Evolutionary conservation across 2,329 filamentous ascomycete species (phyloP).

Genomic region (Cordyceps pruinosa): DNA sequence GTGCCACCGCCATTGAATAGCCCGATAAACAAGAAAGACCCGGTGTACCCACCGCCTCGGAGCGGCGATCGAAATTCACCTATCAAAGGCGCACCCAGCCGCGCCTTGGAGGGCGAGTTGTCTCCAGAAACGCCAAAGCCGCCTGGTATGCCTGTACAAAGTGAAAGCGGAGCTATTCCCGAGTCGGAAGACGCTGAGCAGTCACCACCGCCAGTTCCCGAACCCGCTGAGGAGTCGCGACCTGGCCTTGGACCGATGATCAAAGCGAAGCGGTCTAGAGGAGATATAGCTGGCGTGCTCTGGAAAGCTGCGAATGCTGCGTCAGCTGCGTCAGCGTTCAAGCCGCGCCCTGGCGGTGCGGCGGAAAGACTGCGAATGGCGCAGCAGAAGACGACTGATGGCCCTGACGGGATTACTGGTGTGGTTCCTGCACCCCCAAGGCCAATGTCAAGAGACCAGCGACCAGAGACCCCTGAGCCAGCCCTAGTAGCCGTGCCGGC

Average conservation of each 20-base stretch:
- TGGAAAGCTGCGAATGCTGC: constrained; percentile 69
- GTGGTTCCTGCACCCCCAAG: constrained; percentile 74
- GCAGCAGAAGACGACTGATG: constrained; percentile 52
- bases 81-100: constrained; percentile 33
- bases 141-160: neutral
- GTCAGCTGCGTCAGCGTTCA: constrained; percentile 54
- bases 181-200: neutral
- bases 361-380: constrained; percentile 67
- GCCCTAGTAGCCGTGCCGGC: constrained; percentile 14
- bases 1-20: constrained; percentile 54
- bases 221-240: constrained; percentile 36
- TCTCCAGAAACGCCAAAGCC: neutral
- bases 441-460: constrained; percentile 32
- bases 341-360: constrained; percentile 79
- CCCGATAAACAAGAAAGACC: constrained; percentile 37
- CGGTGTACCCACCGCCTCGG: constrained; percentile 41
- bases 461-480: constrained; percentile 19
- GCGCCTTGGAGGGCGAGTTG: neutral
- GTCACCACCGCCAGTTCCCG: neutral
- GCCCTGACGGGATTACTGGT: constrained; percentile 81
- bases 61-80: constrained; percentile 43
- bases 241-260: constrained; percentile 89
- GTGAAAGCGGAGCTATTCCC: neutral
- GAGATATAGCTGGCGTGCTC: constrained; percentile 68
- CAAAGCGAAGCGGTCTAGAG: constrained; percentile 65